Base-by-base conservation (phyloP, 345 rosid species). In the Durio zibethinus region DNA sequence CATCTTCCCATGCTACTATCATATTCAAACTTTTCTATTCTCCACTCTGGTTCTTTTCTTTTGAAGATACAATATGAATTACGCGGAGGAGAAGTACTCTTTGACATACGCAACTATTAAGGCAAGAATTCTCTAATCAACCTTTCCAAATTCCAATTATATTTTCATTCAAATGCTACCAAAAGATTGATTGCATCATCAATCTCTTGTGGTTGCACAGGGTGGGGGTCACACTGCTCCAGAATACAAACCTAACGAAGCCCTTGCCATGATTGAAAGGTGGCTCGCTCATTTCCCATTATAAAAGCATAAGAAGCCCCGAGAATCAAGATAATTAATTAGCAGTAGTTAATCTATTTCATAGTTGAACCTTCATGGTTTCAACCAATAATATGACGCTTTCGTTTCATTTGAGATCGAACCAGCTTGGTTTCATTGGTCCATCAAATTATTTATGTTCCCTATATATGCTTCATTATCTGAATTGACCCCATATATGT, bases 221-320 rank as follows among this genome's bases (percentile, higher is more conserved):
- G 71, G 71, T 12, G 70, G 45, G 10, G 70, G 70, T 18, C 70
- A 64, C 25, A 65, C 71, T 5, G 71, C 71, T 14, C 71, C 68
- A 27, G 43, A 63, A 11, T 63, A 63, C 43, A 63, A 63, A n/a
- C n/a, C n/a, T n/a, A n/a, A n/a, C n/a, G n/a, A n/a, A n/a, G n/a
- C n/a, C 72, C 27, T 66, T 36, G 31, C 52, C 48, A 66, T 66
- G 72, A 18, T 66, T 14, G 15, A 40, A 2, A 66, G 72, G 50
- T 66, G 72, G 72, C 53, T 1, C 3, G 48, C 48, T 43, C 48
- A 75, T 76, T 48, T 47, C 71, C 20, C 52, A 12, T 11, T 11
- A 43, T 10, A 10, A 43, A 43, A 43, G 14, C 48, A 43, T 7
- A 43, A 43, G 7, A 42, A 42, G 11, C 11, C 45, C 45, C 45